Evolutionary conservation across 371 early-diverging fungal species (phyloP), one percentile per base, ranked within the genome.

Genomic region (Zopfochytrium polystomum): DNA sequence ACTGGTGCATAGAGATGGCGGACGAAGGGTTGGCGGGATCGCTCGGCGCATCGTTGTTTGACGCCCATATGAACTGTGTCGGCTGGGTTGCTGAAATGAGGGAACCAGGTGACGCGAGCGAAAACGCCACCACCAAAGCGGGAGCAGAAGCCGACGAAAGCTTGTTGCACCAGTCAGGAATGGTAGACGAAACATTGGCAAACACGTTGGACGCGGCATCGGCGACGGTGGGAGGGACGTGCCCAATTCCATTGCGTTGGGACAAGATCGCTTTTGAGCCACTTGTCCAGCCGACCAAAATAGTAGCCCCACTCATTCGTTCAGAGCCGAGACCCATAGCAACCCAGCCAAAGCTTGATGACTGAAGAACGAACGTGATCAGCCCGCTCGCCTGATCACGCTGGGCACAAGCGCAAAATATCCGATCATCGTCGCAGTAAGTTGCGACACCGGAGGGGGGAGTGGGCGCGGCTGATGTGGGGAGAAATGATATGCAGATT

Each of bases 261-360:
- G 61, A 57, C 4, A 58, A n/a, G 3, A 58, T 23, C 20, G 31
- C 44, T 13, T 38, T 55, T 13, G 54, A 33, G 55, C 64, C n/a
- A n/a, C n/a, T 63, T 15, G 15, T 18, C 70, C 70, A 71, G 13
- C 56, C 63, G 26, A 65, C 62, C 20, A 62, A 58, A 26, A 71
- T 52, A 38, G 58, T 55, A 6, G 65, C 20, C 18, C 58, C 62
- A 1, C 42, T 38, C 72, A 71, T 71, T 61, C 13, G 13, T 15
- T n/a, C 11, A 0, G 57, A 42, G n/a, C 60, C 64, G 29, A 72
- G 23, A 31, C 72, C 72, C 34, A 72, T 46, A 18, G 31, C 65
- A 15, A 51, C 55, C 66, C 66, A 72, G 4, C 69, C 58, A 6
- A 5, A 18, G 23, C 18, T 18, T 5, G 51, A 23, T 4, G 44